A percentile compares a stretch with the other conserved stretches of the same genome.
Conservation (phyloP, 140 eudicot species). For the Ambrosia hybrid region DNA sequence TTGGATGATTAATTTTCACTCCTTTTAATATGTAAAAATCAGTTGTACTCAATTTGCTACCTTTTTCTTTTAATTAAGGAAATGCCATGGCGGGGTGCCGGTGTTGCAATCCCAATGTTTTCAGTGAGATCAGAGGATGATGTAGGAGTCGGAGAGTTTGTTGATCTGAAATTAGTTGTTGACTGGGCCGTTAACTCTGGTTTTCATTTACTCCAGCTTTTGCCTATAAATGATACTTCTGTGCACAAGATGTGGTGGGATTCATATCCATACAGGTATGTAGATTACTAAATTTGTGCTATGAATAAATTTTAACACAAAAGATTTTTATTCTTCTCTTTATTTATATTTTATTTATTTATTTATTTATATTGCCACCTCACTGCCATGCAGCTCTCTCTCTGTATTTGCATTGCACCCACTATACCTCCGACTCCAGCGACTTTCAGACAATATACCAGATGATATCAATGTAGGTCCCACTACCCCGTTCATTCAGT, state of each 20-base stretch:
- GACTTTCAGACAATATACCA: conserved; percentile 75
- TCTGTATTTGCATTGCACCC: conserved; percentile 98
- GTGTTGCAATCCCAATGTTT: conserved; percentile 97
- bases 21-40: background rate
- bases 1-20: background rate
- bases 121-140: conserved; percentile 89
- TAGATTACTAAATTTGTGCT: background rate
- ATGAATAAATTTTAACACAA: background rate
- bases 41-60: conserved; percentile 6
- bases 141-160: conserved; percentile 97
- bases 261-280: conserved; percentile 94
- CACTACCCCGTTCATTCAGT: conserved; percentile 4
- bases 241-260: conserved; percentile 99
- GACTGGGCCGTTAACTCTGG: conserved; percentile 95
- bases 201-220: conserved; percentile 91
- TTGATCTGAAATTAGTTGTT: conserved; percentile 86
- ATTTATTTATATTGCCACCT: conserved; percentile 6
- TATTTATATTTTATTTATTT: background rate
- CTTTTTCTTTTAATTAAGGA: conserved; percentile 45
- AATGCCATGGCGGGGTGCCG: conserved; percentile 99
- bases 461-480: conserved; percentile 65
- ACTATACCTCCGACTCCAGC: conserved; percentile 79
- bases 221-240: conserved; percentile 97
- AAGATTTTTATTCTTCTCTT: background rate
- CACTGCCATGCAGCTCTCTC: conserved; percentile 71